Conservation (phyloP, 805 yeast genomes). For the Millerozyma miso region DNA sequence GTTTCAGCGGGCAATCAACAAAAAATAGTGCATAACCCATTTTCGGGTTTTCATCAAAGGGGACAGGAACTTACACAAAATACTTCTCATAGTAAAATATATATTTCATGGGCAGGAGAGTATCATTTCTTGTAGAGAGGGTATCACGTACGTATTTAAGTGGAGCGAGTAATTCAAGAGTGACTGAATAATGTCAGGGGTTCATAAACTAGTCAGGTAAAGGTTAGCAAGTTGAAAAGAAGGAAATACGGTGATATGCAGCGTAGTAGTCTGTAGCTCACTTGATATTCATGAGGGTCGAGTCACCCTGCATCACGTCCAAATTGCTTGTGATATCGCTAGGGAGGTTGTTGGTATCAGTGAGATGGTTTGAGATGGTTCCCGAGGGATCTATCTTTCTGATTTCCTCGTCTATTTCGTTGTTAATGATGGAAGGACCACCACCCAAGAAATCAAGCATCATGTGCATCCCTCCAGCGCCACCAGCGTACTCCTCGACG, state of each 20-base stretch:
- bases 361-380: slow-evolving; percentile 41
- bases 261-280: too few relatives aligned
- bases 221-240: too few relatives aligned
- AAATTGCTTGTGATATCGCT: slow-evolving; percentile 50
- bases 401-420: slow-evolving; percentile 38
- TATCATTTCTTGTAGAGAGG: neutral
- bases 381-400: slow-evolving; percentile 42
- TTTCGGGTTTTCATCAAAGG: neutral
- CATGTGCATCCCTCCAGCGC: slow-evolving; percentile 87
- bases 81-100: neutral
- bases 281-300: slow-evolving; percentile 31
- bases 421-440: slow-evolving; percentile 36
- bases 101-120: neutral
- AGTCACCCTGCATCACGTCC: slow-evolving; percentile 48
- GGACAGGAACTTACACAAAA: neutral
- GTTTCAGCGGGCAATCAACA: neutral
- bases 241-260: too few relatives aligned
- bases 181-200: too few relatives aligned
- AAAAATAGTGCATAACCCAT: neutral
- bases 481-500: slow-evolving; percentile 85
- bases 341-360: slow-evolving; percentile 54
- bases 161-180: too few relatives aligned
- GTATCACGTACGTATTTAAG: too few relatives aligned
- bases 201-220: too few relatives aligned
- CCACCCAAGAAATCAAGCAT: slow-evolving; percentile 86